Conservation (phyloP, 83 land plant genomes). For the Picea mariana region DNA sequence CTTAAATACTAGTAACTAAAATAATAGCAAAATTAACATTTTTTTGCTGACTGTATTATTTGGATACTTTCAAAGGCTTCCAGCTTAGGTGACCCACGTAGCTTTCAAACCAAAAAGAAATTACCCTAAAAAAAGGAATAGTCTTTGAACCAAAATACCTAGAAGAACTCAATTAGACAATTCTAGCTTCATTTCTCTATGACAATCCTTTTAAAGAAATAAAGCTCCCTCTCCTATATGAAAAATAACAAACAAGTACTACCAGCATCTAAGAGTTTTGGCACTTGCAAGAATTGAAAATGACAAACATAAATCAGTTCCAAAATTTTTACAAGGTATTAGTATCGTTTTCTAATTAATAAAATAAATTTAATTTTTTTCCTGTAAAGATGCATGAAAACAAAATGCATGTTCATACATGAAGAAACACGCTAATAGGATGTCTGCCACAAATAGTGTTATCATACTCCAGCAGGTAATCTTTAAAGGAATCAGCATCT, state of each 20-base stretch:
- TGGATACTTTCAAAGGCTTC: background rate
- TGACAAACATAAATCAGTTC: background rate
- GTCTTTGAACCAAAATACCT: background rate
- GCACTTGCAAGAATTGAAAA: background rate
- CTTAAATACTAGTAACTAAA: background rate
- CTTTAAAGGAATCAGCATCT: conserved; percentile 81
- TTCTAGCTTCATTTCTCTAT: background rate
- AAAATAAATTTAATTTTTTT: too few relatives aligned
- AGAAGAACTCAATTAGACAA: background rate
- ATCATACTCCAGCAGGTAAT: conserved; percentile 75
- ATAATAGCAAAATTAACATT: background rate
- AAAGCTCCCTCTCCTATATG: too few relatives aligned
- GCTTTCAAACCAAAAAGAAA: background rate
- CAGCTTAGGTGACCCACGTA: background rate
- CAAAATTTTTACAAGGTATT: too few relatives aligned
- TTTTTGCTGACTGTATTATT: background rate
- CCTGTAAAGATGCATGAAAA: background rate
- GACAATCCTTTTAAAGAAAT: background rate
- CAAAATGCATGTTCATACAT: conserved; percentile 50
- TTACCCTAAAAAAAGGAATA: background rate
- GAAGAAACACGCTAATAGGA: conserved; percentile 97
- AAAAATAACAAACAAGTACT: background rate
- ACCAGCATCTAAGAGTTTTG: background rate
- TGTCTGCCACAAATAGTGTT: conserved; percentile 99
- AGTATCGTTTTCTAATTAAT: too few relatives aligned